A percentile compares a stretch with the other conserved stretches of the same genome.
Conservation (phyloP, 176 grass and related monocot species). For the Carex pumila region DNA sequence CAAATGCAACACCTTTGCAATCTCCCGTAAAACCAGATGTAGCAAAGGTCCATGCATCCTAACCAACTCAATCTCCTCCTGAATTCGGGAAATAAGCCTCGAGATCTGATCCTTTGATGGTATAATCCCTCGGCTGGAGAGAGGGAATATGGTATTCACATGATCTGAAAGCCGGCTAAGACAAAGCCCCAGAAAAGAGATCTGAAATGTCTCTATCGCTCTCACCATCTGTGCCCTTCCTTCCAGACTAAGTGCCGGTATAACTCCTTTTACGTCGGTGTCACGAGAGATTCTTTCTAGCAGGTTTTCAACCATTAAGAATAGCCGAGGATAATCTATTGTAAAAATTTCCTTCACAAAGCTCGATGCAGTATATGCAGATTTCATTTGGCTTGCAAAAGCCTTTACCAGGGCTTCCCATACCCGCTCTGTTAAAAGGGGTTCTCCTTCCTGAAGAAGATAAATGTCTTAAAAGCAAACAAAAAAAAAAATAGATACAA, state of each 20-base stretch:
- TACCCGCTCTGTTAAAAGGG: slow-evolving; percentile 89
- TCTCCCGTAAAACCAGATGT: slow-evolving; percentile 76
- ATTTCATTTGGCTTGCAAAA: slow-evolving; percentile 94
- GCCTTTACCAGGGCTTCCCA: slow-evolving; percentile 98
- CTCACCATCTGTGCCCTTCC: slow-evolving; percentile 76
- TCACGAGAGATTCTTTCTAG: slow-evolving; percentile 89
- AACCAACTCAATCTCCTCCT: slow-evolving; percentile 96
- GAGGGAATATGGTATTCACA: slow-evolving; percentile 89
- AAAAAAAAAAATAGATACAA: not conserved
- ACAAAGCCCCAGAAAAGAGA: slow-evolving; percentile 72
- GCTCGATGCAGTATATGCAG: slow-evolving; percentile 79
- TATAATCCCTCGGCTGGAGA: slow-evolving; percentile 77
- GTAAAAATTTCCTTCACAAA: slow-evolving; percentile 99
- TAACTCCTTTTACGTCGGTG: slow-evolving; percentile 83
- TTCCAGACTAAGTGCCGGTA: slow-evolving; percentile 66
- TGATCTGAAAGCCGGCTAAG: slow-evolving; percentile 86
- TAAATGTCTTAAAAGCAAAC: slow-evolving; percentile 14
- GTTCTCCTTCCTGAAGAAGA: slow-evolving; percentile 77
- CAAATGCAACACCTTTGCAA: slow-evolving; percentile 74
- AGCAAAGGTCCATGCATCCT: slow-evolving; percentile 84
- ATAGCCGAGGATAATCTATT: slow-evolving; percentile 82
- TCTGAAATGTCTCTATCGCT: slow-evolving; percentile 84
- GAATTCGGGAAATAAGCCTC: slow-evolving; percentile 83
- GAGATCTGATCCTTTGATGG: slow-evolving; percentile 98
- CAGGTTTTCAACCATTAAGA: slow-evolving; percentile 87